Conservation (phyloP, 164 flowering plant genomes). For the Aristolochia californica region DNA sequence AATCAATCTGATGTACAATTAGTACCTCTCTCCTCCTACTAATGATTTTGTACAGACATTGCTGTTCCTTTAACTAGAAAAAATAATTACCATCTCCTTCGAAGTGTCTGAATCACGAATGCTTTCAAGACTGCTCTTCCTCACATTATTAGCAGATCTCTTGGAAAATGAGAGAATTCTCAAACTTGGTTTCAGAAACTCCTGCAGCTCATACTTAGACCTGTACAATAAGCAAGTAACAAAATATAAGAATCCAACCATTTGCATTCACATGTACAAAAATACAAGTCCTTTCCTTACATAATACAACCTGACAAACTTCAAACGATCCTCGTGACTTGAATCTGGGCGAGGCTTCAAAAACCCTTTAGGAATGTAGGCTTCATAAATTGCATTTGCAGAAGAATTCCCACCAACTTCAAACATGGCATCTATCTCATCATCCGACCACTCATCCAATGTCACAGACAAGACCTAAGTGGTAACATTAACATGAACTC, state of each 20-base stretch:
- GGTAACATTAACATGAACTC: not conserved
- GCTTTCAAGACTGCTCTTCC: slow-evolving; percentile 45
- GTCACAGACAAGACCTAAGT: slow-evolving; percentile 90
- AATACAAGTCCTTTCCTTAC: not conserved
- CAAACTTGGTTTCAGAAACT: slow-evolving; percentile 91
- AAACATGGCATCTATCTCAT: slow-evolving; percentile 77
- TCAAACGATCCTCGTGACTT: slow-evolving; percentile 52
- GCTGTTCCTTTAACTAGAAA: not conserved
- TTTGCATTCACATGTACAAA: not conserved
- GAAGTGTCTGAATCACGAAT: slow-evolving; percentile 47
- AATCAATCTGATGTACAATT: too few species aligned
- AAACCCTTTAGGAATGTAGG: slow-evolving; percentile 68
- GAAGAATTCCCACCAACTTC: slow-evolving; percentile 95
- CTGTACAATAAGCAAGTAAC: slow-evolving; percentile 22
- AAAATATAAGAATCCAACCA: slow-evolving; percentile 1
- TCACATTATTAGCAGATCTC: slow-evolving; percentile 37
- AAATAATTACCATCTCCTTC: slow-evolving; percentile 27
- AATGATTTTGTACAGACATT: too few species aligned
- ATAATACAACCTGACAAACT: slow-evolving; percentile 61
- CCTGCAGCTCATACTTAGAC: slow-evolving; percentile 90
- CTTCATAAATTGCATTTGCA: slow-evolving; percentile 93
- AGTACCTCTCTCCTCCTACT: too few species aligned
- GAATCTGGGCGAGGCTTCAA: slow-evolving; percentile 70
- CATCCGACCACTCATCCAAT: slow-evolving; percentile 94
- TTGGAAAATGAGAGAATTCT: slow-evolving; percentile 49